phyloP scores from a whole-genome alignment of 768 basidiomycete species.

The Gymnopilus junonius region DNA sequence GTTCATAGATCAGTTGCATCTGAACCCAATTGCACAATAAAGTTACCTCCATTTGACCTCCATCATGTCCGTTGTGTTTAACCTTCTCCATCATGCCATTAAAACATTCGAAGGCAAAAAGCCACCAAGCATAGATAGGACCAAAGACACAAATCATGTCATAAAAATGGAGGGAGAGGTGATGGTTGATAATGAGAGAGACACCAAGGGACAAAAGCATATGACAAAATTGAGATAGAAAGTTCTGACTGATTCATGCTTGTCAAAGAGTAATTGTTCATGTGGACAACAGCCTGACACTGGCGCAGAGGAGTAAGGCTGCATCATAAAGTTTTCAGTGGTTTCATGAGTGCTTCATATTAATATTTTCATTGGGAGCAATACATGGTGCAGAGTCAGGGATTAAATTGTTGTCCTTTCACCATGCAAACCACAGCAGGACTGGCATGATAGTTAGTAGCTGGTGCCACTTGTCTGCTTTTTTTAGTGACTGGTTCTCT shows the following conservation, averaged over 20 bases:
- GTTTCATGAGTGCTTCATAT: constrained; percentile 17
- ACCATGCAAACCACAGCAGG: constrained; percentile 32
- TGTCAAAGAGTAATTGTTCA: constrained; percentile 26
- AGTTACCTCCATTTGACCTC: constrained; percentile 33
- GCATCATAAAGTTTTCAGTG: constrained; percentile 14
- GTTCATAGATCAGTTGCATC: constrained; percentile 29
- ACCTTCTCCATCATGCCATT: constrained; percentile 37
- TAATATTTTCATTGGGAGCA: not conserved
- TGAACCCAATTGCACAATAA: constrained; percentile 32
- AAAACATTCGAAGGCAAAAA: constrained; percentile 38
- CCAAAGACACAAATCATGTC: constrained; percentile 29
- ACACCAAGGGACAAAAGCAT: constrained; percentile 17
- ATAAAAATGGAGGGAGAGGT: constrained; percentile 29
- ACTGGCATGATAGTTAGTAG: constrained; percentile 28
- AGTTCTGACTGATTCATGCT: constrained; percentile 25
- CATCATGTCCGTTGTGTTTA: constrained; percentile 33
- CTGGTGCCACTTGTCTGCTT: constrained; percentile 36
- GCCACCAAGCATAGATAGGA: constrained; percentile 39
- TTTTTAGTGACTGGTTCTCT: constrained; percentile 35
- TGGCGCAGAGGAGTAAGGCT: constrained; percentile 20
- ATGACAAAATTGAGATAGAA: constrained; percentile 23
- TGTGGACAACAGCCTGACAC: constrained; percentile 21
- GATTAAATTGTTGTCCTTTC: constrained; percentile 17
- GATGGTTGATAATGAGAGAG: constrained; percentile 29
- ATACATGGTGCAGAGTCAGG: not conserved